These are phyloP conservation scores for Sporothrix inflata DNA, from an alignment of 2,329 filamentous ascomycete genomes.

Conservation along the genomic window DNA sequence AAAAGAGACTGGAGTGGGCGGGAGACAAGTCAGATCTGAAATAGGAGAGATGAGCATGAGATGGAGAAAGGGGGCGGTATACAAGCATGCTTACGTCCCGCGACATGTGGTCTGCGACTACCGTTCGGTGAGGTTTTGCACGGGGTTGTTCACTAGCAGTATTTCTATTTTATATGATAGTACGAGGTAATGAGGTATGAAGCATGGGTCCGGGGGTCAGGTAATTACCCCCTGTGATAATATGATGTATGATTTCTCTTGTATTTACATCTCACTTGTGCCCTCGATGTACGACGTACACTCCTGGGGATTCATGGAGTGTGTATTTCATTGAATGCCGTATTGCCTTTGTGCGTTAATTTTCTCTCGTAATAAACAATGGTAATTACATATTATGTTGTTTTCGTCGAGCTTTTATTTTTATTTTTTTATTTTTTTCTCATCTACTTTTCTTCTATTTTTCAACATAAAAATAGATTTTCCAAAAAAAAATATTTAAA, in stretches of 20 bases:
- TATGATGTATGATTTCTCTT: not conserved
- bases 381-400: too few relatives aligned
- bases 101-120: not conserved
- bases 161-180: not conserved
- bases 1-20: slow-evolving; percentile 48
- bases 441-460: too few relatives aligned
- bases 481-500: not conserved
- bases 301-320: too few relatives aligned
- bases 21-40: not conserved
- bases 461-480: too few relatives aligned
- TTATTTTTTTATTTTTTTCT: too few relatives aligned
- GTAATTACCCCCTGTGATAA: not conserved
- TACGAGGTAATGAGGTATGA: not conserved
- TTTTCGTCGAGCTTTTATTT: too few relatives aligned
- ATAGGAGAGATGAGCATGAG: not conserved
- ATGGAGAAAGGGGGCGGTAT: not conserved
- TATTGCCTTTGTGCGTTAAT: too few relatives aligned
- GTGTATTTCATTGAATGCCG: too few relatives aligned
- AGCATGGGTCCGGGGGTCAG: not conserved
- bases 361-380: too few relatives aligned
- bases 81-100: not conserved
- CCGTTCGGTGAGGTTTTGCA: not conserved
- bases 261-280: not conserved
- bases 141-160: not conserved
- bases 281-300: too few relatives aligned